These are phyloP conservation scores for Diaporthe citri DNA, from an alignment of 2,329 filamentous ascomycete species.

Conservation along the genomic window DNA sequence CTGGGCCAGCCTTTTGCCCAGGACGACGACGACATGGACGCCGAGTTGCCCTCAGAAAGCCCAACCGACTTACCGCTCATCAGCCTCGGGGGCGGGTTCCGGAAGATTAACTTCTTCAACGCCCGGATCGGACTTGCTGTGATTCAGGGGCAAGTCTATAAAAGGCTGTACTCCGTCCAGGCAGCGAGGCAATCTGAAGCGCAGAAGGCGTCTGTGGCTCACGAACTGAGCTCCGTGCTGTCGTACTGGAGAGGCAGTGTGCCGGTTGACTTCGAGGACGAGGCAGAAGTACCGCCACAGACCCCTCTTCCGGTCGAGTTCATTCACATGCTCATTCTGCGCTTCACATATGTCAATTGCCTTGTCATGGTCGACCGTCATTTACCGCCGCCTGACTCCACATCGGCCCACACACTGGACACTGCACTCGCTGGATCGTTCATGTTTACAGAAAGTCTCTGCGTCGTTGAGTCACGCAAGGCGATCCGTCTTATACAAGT, in stretches of 20 bases:
- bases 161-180: constrained; percentile 42
- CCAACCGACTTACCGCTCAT: constrained; percentile 32
- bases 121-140: constrained; percentile 27
- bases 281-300: neutral
- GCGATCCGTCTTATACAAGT: neutral
- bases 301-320: neutral
- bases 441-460: neutral
- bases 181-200: neutral
- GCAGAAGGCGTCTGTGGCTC: neutral
- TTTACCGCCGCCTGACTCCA: neutral
- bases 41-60: constrained; percentile 42
- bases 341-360: constrained; percentile 5
- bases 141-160: constrained; percentile 46
- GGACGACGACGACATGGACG: constrained; percentile 52
- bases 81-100: neutral
- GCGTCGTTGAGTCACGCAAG: neutral
- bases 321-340: neutral
- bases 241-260: constrained; percentile 5
- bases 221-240: constrained; percentile 8
- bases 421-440: neutral
- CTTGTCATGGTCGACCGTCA: constrained; percentile 1
- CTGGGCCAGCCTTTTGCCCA: constrained; percentile 54
- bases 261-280: neutral
- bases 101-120: constrained; percentile 21
- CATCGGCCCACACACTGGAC: neutral